Conservation (phyloP, 768 basidiomycete species). For the Tricholoma matsutake region DNA sequence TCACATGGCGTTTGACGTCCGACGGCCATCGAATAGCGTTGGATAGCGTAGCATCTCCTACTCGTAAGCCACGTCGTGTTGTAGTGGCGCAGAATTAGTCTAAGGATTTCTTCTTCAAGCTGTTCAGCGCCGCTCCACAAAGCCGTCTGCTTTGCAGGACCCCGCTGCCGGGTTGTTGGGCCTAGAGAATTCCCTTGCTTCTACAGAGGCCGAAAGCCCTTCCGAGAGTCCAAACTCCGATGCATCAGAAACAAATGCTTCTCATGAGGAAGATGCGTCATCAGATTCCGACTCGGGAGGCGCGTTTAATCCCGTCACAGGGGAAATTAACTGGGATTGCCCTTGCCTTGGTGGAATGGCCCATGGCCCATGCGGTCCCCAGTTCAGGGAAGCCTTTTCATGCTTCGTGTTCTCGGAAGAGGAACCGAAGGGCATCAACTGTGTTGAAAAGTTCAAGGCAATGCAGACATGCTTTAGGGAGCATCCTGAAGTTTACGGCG, state of each 20-base stretch:
- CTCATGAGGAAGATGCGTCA: constrained; percentile 7
- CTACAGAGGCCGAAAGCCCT: constrained; percentile 8
- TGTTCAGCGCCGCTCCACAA: neutral
- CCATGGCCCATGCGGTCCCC: constrained; percentile 88
- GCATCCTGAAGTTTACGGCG: constrained; percentile 94
- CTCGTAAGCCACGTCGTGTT: constrained; percentile 20
- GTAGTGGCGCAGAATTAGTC: neutral
- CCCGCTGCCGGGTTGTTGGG: neutral
- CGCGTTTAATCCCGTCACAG: constrained; percentile 94
- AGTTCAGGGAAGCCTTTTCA: constrained; percentile 94
- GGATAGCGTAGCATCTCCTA: constrained; percentile 35
- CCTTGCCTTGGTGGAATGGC: constrained; percentile 99
- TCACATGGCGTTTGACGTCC: constrained; percentile 46
- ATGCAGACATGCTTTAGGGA: constrained; percentile 99
- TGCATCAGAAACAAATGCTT: neutral
- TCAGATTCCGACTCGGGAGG: constrained; percentile 26
- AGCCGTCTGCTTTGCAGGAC: neutral
- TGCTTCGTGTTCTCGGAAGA: constrained; percentile 94
- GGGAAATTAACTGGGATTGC: constrained; percentile 99
- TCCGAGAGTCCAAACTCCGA: neutral
- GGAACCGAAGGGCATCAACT: constrained; percentile 97
- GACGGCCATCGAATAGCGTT: constrained; percentile 42
- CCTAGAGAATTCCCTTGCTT: neutral
- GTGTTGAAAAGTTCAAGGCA: constrained; percentile 93
- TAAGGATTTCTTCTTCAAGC: neutral